Evolutionary conservation across 441 rosid species (phyloP).

Genomic region (Melastoma candidum): DNA sequence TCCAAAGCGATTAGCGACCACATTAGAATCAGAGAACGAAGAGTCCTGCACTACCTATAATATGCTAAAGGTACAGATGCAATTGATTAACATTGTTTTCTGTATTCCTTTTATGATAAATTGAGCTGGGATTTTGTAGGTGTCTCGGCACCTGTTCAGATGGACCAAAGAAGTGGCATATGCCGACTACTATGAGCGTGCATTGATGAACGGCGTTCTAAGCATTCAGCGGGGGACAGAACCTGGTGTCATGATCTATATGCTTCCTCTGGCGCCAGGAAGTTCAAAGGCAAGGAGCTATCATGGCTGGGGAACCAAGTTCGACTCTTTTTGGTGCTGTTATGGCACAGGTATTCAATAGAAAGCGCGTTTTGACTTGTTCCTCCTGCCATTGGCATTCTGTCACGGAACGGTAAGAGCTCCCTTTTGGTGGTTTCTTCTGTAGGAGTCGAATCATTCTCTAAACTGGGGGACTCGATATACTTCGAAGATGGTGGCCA

Average conservation of each 20-base stretch:
- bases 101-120: no score
- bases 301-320: conserved; percentile 83
- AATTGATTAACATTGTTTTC: no score
- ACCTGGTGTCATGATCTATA: conserved; percentile 91
- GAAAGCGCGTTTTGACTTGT: background rate
- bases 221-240: conserved; percentile 86
- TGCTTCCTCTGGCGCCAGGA: conserved; percentile 79
- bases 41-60: conserved; percentile 95
- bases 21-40: conserved; percentile 56
- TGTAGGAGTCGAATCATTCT: conserved; percentile 81
- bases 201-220: conserved; percentile 80
- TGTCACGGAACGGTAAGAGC: no score
- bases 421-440: background rate
- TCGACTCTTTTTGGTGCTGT: conserved; percentile 86
- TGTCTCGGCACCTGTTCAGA: conserved; percentile 76
- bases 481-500: conserved; percentile 76
- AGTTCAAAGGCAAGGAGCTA: conserved; percentile 58
- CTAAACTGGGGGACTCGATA: conserved; percentile 94
- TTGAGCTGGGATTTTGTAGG: conserved; percentile 30
- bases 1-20: conserved; percentile 68
- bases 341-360: conserved; percentile 72
- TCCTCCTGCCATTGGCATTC: background rate
- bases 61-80: conserved; percentile 63
- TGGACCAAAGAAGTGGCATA: conserved; percentile 87
- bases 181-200: conserved; percentile 93